Evolutionary conservation across 176 grass and related monocot species (phyloP), one percentile per base, ranked within the genome.

Genomic region (Paspalum notatum): DNA sequence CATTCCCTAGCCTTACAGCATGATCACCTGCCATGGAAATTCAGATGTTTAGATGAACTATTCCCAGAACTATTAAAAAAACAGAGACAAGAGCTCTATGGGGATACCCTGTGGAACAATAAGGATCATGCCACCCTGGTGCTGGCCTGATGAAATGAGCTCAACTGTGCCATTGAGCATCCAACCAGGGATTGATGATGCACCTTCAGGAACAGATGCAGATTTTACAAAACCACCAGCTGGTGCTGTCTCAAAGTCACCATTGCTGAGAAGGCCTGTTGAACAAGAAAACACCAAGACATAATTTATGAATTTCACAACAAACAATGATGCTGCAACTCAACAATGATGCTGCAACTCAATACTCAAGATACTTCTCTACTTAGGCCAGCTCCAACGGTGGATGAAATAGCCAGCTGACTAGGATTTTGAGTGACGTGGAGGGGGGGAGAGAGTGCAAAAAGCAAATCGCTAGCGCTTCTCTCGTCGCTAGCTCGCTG

Each of bases 41-140:
- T 27, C 7, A 77, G 21, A 65, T 54, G 18, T 58, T 81, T 70
- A 73, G 62, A 20, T 18, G 74, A 3, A 16, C 12, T 57, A 62
- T 46, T 66, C 32, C 32, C 38, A 50, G 12, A 11, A 11, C 47
- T 14, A 38, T 47, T 77, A 8, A 9, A 43, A 43, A 66, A 43
- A 40, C 50, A 85, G 77, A 66, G 15, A 26, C 8, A 63, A 61
- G 13, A 10, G 18, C 38, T 64, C 8, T 73, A 32, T 49, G 15
- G 9, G 57, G 32, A 83, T 90, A 96, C 97, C 97, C 80, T 99
- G 82, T 45, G 97, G 97, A 56, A 99, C 97, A 54, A 99, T 96
- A 48, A 99, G 90, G 37, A 99, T 99, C 97, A 99, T 99, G 90
- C 90, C 91, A 64, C 97, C 97, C 82, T 99, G 97, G 56, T 85